Percentiles rank a stretch among this genome's conserved stretches.
Conservation (phyloP, 345 rosid genomes). For the Luvunga scandens region DNA sequence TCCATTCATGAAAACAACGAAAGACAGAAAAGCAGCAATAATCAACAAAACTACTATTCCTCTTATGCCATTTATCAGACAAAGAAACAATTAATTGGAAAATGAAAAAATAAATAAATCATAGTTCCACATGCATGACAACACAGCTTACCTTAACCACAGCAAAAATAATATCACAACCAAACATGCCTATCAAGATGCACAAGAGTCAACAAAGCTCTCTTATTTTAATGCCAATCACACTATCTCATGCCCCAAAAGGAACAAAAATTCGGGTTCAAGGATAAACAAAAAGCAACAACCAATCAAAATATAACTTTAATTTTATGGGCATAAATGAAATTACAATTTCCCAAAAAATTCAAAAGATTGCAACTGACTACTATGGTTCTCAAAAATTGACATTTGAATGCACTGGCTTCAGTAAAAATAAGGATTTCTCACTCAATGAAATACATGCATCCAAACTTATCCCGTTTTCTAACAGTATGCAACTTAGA, state of each 20-base stretch:
- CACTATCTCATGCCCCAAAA: background rate
- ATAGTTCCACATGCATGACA: background rate
- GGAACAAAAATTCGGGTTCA: background rate
- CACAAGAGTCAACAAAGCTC: background rate
- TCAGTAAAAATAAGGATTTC: background rate
- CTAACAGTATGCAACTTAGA: background rate
- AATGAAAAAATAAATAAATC: background rate
- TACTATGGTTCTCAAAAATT: background rate
- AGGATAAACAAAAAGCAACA: background rate
- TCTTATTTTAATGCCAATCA: background rate
- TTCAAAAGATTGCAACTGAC: background rate
- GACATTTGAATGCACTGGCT: background rate
- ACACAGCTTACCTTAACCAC: background rate
- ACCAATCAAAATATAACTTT: background rate
- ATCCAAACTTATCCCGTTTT: background rate
- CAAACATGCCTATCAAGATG: background rate
- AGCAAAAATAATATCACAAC: background rate
- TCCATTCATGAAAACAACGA: background rate
- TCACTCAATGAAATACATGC: background rate
- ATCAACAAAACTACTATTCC: background rate
- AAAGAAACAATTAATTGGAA: background rate
- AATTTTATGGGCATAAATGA: background rate
- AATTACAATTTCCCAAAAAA: background rate
- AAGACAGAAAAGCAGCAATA: background rate
- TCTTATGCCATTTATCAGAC: constrained; percentile 6